Evolutionary conservation across 345 rosid genomes (phyloP), one percentile per base, ranked within the genome.

Genomic region (Passiflora organensis): DNA sequence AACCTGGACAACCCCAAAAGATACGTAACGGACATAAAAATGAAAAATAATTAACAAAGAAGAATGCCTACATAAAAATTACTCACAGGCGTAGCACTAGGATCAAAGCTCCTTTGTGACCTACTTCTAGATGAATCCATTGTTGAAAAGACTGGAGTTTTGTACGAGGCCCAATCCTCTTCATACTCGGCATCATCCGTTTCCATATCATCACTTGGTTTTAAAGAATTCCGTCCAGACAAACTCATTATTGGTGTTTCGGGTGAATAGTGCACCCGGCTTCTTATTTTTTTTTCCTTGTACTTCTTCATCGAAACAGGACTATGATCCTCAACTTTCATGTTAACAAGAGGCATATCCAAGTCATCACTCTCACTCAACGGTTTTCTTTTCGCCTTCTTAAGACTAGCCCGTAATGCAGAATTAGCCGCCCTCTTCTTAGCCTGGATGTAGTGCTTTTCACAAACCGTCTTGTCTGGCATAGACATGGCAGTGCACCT

Each of bases 391-490:
- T 85, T 87, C 24, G 84, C 79, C 68, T 83, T 89, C 85, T 84
- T 93, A 39, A 84, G 72, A 73, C 72, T 84, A 18, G 97, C 99
- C 49, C 99, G 73, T 19, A 85, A 56, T 11, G 91, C 95, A 13
- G 97, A 94, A 76, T 74, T 94, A 32, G 99, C 99, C 10, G 97
- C 99, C 63, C 99, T 81, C 68, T 56, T 85, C 76, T 94, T 94
- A 0, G 97, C 97, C 73, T 93, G 99, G 24, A 81, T 79, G 64
- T 86, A 93, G 53, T 94, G 99, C 67, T 94, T 94, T 76, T 94
- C 97, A 8, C 99, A 94, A 1, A 94, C 99, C 0, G 99, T 89
- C 73, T 94, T 94, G 63, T 93, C 99, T 0, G 96, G 96, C 97
- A 93, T 93, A 51, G 95, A 89, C 88, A 72, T 79, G 53, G 99